Percentiles rank a stretch among this genome's conserved stretches.
Evolutionary conservation across 176 grass and related monocot genomes (phyloP).

Genomic region (Dactylis glomerata): DNA sequence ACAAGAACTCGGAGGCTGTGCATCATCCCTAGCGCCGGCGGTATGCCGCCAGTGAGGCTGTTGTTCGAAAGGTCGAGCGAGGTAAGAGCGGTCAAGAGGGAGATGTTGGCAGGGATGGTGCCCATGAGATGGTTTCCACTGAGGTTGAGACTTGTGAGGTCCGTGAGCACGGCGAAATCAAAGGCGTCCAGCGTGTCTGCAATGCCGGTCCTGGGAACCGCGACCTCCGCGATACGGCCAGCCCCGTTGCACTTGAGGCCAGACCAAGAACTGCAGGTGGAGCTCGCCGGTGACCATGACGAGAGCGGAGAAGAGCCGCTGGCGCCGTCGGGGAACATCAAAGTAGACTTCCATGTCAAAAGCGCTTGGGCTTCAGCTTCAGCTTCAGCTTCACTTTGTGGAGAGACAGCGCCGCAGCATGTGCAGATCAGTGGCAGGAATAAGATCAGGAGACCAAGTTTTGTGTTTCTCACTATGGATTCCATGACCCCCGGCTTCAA

Average conservation of each 20-base stretch:
- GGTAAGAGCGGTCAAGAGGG: background rate
- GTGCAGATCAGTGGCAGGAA: background rate
- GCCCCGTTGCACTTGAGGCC: conserved; percentile 10
- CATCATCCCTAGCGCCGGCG: conserved; percentile 15
- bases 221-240: background rate
- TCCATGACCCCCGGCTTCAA: background rate
- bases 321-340: background rate
- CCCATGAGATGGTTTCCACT: conserved; percentile 29
- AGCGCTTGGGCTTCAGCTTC: conserved; percentile 2
- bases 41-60: conserved; percentile 19
- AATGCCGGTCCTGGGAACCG: background rate
- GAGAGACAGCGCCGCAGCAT: background rate
- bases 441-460: background rate
- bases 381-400: background rate
- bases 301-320: background rate
- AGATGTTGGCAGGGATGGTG: conserved; percentile 15
- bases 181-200: background rate
- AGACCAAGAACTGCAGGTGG: conserved; percentile 17
- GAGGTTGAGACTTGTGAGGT: conserved; percentile 30
- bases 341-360: conserved; percentile 21
- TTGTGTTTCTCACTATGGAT: background rate
- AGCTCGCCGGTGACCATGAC: conserved; percentile 1
- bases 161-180: background rate
- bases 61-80: conserved; percentile 27
- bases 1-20: background rate